Evolutionary conservation across 306 rosid genomes (phyloP).

Genomic region (Pterocarpus macrocarpus): DNA sequence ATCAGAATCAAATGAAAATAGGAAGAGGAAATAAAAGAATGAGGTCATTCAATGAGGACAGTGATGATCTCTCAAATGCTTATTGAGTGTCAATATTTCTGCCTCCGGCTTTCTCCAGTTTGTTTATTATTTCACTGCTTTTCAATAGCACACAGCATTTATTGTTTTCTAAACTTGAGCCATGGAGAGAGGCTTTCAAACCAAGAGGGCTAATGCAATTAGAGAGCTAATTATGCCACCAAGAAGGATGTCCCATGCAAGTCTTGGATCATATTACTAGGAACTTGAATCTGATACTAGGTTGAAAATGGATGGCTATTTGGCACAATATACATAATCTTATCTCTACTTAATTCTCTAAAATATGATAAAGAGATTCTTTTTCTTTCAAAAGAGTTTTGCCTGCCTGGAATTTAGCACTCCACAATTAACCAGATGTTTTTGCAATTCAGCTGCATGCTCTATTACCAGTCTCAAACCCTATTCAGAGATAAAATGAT

Average conservation of each 20-base stretch:
- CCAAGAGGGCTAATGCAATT: slow-evolving; percentile 12
- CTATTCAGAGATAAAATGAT: slow-evolving; percentile 26
- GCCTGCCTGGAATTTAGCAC: slow-evolving; percentile 11
- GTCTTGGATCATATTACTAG: neutral
- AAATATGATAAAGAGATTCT: slow-evolving; percentile 16
- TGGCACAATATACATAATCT: neutral
- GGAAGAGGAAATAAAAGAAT: slow-evolving; percentile 27
- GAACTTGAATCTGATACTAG: slow-evolving; percentile 27
- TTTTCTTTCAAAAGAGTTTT: neutral
- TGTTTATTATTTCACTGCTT: slow-evolving; percentile 36
- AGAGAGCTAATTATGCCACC: slow-evolving; percentile 32
- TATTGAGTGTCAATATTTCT: slow-evolving; percentile 20
- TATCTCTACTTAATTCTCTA: slow-evolving; percentile 7
- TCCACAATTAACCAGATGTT: neutral
- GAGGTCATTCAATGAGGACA: slow-evolving; percentile 18
- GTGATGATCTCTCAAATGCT: slow-evolving; percentile 17
- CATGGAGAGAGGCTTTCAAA: slow-evolving; percentile 21
- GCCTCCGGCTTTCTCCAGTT: slow-evolving; percentile 12
- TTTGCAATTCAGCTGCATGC: slow-evolving; percentile 18
- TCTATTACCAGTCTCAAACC: slow-evolving; percentile 37
- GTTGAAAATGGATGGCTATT: neutral
- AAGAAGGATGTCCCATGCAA: slow-evolving; percentile 40
- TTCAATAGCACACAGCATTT: neutral
- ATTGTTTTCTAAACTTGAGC: slow-evolving; percentile 6
- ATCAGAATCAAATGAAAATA: slow-evolving; percentile 39